Conservation (phyloP, 176 grass and related monocot species). For the Bothriochloa decipiens region DNA sequence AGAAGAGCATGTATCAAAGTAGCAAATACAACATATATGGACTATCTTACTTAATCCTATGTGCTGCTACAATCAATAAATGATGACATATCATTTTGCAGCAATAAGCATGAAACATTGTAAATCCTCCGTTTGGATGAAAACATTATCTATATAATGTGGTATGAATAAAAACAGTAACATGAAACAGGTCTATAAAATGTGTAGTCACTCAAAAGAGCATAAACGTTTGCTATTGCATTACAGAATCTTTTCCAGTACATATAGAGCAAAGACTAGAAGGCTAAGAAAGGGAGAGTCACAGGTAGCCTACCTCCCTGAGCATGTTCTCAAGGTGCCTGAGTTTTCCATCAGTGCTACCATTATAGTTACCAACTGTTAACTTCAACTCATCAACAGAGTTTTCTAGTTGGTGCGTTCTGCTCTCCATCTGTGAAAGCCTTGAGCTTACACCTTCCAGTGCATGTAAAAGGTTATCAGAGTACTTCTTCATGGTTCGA, state of each 20-base stretch:
- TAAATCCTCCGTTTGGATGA: neutral
- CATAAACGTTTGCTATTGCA: neutral
- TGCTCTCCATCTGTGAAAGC: slow-evolving; percentile 73
- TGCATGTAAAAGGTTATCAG: slow-evolving; percentile 76
- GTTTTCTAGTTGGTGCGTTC: slow-evolving; percentile 73
- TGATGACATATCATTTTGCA: neutral
- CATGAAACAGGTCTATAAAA: neutral
- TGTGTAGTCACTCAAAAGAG: neutral
- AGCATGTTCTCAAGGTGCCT: slow-evolving; percentile 89
- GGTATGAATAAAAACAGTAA: neutral
- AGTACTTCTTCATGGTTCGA: slow-evolving; percentile 78
- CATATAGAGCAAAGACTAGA: neutral
- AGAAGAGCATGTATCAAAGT: neutral
- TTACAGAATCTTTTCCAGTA: neutral
- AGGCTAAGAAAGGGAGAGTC: neutral
- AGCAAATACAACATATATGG: neutral
- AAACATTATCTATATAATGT: neutral
- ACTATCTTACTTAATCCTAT: neutral
- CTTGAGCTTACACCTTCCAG: slow-evolving; percentile 79
- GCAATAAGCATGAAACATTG: neutral
- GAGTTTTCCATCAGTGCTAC: slow-evolving; percentile 83
- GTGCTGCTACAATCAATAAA: neutral
- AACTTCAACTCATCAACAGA: slow-evolving; percentile 77
- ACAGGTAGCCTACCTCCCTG: slow-evolving; percentile 62
- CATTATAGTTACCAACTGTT: slow-evolving; percentile 70